Evolutionary conservation across 805 yeast genomes (phyloP).

Genomic region (Wickerhamomyces mucosus): DNA sequence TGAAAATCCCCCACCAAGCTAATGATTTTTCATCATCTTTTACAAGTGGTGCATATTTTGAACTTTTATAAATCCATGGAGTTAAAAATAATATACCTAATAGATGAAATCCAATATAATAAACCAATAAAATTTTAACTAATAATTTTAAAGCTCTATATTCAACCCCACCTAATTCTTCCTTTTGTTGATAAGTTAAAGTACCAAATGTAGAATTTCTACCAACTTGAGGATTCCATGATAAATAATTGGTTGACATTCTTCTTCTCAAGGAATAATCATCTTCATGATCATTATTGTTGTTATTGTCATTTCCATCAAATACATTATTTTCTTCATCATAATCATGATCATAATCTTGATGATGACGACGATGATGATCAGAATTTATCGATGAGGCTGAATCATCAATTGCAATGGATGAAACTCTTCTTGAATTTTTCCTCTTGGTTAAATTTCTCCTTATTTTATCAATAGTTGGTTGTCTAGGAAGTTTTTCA

Average conservation of each 20-base stretch:
- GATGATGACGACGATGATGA: too few relatives aligned
- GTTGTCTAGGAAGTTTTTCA: slow-evolving; percentile 25
- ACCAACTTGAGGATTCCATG: slow-evolving; percentile 89
- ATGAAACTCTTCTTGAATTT: slow-evolving; percentile 20
- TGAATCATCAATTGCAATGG: slow-evolving; percentile 15
- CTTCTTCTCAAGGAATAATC: slow-evolving; percentile 21
- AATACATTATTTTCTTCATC: slow-evolving; percentile 21
- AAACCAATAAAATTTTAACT: slow-evolving; percentile 50
- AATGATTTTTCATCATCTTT: slow-evolving; percentile 55
- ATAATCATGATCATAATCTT: slow-evolving; percentile 25
- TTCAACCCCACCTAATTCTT: slow-evolving; percentile 95
- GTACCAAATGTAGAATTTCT: slow-evolving; percentile 88
- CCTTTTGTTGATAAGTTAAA: slow-evolving; percentile 73
- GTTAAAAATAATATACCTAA: slow-evolving; percentile 42
- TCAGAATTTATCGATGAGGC: too few relatives aligned
- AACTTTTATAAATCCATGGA: slow-evolving; percentile 46
- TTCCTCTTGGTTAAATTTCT: slow-evolving; percentile 20
- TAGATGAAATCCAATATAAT: slow-evolving; percentile 71
- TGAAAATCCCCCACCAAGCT: slow-evolving; percentile 91
- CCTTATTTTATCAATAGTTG: slow-evolving; percentile 39
- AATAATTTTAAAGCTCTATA: slow-evolving; percentile 80
- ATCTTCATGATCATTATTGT: too few relatives aligned
- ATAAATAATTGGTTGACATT: slow-evolving; percentile 59
- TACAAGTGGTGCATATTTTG: slow-evolving; percentile 34
- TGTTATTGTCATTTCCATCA: slow-evolving; percentile 22